Base-by-base conservation (phyloP, 306 rosid genomes). In the Cucumis hystrix region DNA sequence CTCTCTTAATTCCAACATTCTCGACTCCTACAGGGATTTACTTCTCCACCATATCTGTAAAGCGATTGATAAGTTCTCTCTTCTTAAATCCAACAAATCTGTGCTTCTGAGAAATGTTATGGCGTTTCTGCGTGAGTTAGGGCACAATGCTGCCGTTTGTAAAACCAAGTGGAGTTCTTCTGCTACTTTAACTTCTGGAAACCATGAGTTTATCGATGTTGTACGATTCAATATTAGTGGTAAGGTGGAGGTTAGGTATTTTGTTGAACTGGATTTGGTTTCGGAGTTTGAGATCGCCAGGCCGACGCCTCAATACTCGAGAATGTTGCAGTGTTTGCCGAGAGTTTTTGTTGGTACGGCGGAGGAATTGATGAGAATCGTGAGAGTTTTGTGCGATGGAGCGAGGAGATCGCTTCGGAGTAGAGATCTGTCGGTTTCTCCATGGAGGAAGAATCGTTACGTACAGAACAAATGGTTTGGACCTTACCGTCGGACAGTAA, bases 381-480 rank as follows among this genome's bases (percentile, higher is more conserved):
- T 91, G 33, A 67, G 45, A 59, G 63, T 78, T 3, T 75, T 89
- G 88, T 83, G 97, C 59, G 77, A 81, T 23, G 86, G 72, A 15
- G 92, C 85, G 18, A 94, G 87, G 79, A 75, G 81, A 60, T 89
- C 97, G n/a, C 76, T 94, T 2, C 81, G 82, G 63, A 83, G 84
- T 67, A 76, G 80, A 10, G 89, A 85, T 10, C 83, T 90, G 0
- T 67, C 86, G 0, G 61, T 94, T 55, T 97, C 98, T 41, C 98
- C 98, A 16, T 94, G 97, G 98, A 84, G 97, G 17, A 94, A 87
- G 69, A 86, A 89, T 70, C 89, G 89, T 21, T 94, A 90, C 78
- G 87, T 91, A 88, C 91, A 88, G 59, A 90, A 86, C 43, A 94
- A 92, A 58, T 94, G 96, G 96, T 91, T 91, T 54, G 95, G 83